Evolutionary conservation across 148 eudicot species (phyloP).

Genomic region (Gaultheria prostrata): DNA sequence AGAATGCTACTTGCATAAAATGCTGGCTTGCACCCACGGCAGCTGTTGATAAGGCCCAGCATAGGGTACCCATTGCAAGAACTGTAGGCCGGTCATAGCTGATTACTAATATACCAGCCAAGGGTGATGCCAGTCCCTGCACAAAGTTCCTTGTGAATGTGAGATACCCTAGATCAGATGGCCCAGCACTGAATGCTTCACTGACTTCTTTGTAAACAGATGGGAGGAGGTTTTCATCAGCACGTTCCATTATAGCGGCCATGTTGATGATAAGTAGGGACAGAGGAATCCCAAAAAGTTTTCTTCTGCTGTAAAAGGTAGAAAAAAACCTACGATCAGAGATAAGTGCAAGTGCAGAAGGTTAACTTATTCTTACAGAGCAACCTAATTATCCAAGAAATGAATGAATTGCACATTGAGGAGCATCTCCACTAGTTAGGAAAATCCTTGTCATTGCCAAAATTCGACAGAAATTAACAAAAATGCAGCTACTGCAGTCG

Average conservation of each 20-base stretch:
- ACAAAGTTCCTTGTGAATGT: conserved; percentile 72
- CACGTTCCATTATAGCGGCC: conserved; percentile 92
- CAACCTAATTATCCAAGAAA: neutral
- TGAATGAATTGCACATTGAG: neutral
- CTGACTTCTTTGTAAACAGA: conserved; percentile 95
- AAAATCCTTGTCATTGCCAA: neutral
- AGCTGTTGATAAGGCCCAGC: conserved; percentile 95
- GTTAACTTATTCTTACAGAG: neutral
- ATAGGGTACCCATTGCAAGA: conserved; percentile 81
- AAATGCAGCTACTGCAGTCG: neutral
- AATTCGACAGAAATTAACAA: neutral
- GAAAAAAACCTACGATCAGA: neutral
- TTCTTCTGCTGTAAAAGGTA: conserved; percentile 48
- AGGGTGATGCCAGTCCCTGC: conserved; percentile 78
- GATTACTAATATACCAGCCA: conserved; percentile 83
- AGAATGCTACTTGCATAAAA: conserved; percentile 71
- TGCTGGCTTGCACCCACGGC: conserved; percentile 76
- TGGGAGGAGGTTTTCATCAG: conserved; percentile 95
- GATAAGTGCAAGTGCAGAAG: neutral
- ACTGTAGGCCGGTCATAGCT: conserved; percentile 85
- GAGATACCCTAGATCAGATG: conserved; percentile 89
- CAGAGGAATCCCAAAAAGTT: conserved; percentile 66
- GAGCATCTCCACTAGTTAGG: neutral
- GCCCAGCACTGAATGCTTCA: conserved; percentile 78
- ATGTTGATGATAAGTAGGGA: conserved; percentile 82